Evolutionary conservation across 768 basidiomycete species (phyloP).

Genomic region (Rhodotorula graminis): DNA sequence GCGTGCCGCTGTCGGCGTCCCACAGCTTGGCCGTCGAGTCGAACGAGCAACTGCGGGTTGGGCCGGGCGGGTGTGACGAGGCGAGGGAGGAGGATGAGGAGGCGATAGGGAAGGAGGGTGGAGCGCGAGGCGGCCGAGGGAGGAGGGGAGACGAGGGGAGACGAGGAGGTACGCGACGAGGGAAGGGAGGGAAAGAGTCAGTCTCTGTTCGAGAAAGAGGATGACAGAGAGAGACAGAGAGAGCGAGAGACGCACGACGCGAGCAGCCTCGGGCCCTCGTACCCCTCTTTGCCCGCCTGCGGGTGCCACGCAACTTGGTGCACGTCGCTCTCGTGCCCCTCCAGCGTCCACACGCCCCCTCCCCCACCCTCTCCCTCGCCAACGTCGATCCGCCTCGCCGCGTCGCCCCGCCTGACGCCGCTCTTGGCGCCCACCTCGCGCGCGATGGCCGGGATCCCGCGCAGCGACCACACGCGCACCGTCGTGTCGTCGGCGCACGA

Average conservation of each 20-base stretch:
- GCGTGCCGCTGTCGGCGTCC: conserved; percentile 73
- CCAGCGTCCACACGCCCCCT: conserved; percentile 24
- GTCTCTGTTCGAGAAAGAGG: background rate
- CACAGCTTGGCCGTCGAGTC: conserved; percentile 75
- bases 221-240: background rate
- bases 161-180: too few species aligned
- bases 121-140: too few species aligned
- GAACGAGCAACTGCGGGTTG: conserved; percentile 61
- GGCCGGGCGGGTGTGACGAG: too few species aligned
- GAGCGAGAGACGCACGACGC: conserved; percentile 31
- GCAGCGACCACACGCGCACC: conserved; percentile 44
- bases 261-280: conserved; percentile 22
- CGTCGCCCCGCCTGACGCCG: conserved; percentile 9
- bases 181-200: too few species aligned
- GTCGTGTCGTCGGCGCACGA: conserved; percentile 45
- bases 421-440: conserved; percentile 3
- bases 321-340: conserved; percentile 40
- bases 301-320: conserved; percentile 41
- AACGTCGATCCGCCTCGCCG: conserved; percentile 21
- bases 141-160: too few species aligned
- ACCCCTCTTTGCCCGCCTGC: conserved; percentile 7
- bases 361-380: conserved; percentile 26
- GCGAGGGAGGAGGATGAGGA: too few species aligned
- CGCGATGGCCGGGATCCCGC: conserved; percentile 22
- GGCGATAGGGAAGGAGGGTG: too few species aligned